Evolutionary conservation across 192 early-diverging fungal genomes (phyloP).

Genomic region (Coemansia sp.): DNA sequence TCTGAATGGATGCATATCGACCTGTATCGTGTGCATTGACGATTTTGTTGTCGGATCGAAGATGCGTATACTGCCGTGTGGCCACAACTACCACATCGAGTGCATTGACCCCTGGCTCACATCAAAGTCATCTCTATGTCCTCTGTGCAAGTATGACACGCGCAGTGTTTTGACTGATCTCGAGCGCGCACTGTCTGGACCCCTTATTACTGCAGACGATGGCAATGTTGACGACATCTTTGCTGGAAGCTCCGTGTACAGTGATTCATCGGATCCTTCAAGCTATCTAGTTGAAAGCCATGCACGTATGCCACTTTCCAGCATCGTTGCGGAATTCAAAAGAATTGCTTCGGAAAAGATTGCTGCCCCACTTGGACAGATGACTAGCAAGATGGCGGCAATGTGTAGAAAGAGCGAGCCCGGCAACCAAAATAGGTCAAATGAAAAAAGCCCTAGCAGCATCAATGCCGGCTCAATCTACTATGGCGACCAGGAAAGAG

Average conservation of each 20-base stretch:
- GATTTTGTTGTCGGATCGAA: conserved; percentile 51
- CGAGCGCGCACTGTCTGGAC: conserved; percentile 38
- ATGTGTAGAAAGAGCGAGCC: not conserved
- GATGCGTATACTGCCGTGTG: conserved; percentile 56
- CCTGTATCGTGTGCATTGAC: conserved; percentile 57
- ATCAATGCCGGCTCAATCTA: not conserved
- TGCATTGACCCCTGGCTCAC: conserved; percentile 61
- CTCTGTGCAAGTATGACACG: conserved; percentile 57
- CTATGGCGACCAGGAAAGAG: conserved; percentile 1
- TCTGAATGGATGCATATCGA: conserved; percentile 47
- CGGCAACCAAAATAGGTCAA: not conserved
- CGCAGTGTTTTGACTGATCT: conserved; percentile 48
- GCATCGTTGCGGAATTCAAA: not conserved
- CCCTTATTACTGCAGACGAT: conserved; percentile 17
- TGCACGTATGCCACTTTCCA: conserved; percentile 19
- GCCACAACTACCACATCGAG: conserved; percentile 59
- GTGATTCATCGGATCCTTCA: conserved; percentile 27
- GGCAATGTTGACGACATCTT: conserved; percentile 19
- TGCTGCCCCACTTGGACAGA: conserved; percentile 3
- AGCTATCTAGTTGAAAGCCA: conserved; percentile 49
- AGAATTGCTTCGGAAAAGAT: conserved; percentile 4
- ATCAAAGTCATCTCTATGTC: conserved; percentile 53
- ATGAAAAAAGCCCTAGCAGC: conserved; percentile 3
- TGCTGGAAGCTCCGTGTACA: conserved; percentile 9
- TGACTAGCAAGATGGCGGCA: not conserved